Percentiles rank a stretch among this genome's conserved stretches.
Conservation (phyloP, 1,284 basidiomycete species). For the Ustanciosporium gigantosporum region DNA sequence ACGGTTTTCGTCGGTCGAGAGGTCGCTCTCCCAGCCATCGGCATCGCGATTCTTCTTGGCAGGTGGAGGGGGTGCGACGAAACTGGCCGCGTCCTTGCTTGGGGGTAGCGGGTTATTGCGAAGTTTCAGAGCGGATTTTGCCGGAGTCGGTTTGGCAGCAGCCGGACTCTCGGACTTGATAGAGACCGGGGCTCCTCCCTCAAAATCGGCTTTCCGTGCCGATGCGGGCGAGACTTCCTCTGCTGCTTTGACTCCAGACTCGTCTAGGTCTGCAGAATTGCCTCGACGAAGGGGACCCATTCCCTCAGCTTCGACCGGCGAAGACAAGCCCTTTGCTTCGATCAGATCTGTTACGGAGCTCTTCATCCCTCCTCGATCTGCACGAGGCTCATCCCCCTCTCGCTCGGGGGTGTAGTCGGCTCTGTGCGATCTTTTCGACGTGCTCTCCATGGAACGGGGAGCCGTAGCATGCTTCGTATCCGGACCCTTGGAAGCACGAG, state of each 20-base stretch:
- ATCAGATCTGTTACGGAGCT: no score
- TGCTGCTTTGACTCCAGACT: background rate
- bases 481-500: background rate
- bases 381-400: background rate
- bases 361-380: no score
- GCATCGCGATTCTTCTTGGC: slow-evolving; percentile 35
- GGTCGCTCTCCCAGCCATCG: slow-evolving; percentile 55
- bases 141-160: slow-evolving; percentile 6
- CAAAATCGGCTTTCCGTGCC: no score
- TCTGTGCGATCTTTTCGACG: background rate
- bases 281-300: no score
- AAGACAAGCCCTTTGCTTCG: no score
- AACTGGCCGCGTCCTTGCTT: slow-evolving; percentile 25
- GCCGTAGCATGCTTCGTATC: background rate
- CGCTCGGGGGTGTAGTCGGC: no score
- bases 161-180: background rate
- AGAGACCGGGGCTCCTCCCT: no score
- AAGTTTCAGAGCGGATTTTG: slow-evolving; percentile 33
- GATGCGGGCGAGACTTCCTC: background rate
- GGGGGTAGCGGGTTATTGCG: slow-evolving; percentile 44
- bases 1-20: slow-evolving; percentile 52
- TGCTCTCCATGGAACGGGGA: background rate
- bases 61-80: slow-evolving; percentile 37
- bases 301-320: no score
- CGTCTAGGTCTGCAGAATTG: no score